Conservation (phyloP, 1,284 basidiomycete species). For the Pyrrhoderma lamaoense region DNA sequence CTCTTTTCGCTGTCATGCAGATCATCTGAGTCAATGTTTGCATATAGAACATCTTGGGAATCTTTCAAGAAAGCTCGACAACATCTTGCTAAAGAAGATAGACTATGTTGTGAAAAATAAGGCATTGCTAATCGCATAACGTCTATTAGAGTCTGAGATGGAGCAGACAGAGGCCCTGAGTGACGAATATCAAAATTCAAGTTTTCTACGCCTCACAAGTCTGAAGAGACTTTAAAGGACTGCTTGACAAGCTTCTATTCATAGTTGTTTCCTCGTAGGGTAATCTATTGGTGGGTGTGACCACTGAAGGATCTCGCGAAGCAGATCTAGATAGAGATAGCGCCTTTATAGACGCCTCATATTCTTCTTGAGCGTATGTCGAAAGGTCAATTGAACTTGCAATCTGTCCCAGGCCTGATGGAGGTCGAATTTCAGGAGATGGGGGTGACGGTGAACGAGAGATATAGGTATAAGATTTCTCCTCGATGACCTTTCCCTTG, state of each 20-base stretch:
- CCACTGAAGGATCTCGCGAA: slow-evolving; percentile 8
- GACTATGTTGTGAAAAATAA: slow-evolving; percentile 3
- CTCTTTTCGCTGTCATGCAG: slow-evolving; percentile 6
- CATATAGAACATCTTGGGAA: slow-evolving; percentile 6
- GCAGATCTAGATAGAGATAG: slow-evolving; percentile 4
- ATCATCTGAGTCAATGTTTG: slow-evolving; percentile 8
- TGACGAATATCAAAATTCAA: neutral
- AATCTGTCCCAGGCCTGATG: slow-evolving; percentile 14
- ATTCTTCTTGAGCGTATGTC: slow-evolving; percentile 15
- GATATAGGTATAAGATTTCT: slow-evolving; percentile 9
- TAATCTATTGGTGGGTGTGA: neutral
- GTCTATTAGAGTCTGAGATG: slow-evolving; percentile 8
- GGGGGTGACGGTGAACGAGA: slow-evolving; percentile 19
- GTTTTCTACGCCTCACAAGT: slow-evolving; percentile 1
- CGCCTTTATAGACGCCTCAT: slow-evolving; percentile 6
- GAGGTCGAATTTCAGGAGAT: slow-evolving; percentile 17
- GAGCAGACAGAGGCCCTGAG: neutral
- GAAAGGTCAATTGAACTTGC: slow-evolving; percentile 12
- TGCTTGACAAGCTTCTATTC: neutral
- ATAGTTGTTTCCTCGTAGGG: slow-evolving; percentile 3
- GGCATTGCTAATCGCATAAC: slow-evolving; percentile 4
- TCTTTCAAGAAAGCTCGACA: neutral
- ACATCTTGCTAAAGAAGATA: slow-evolving; percentile 7
- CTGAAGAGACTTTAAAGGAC: neutral
- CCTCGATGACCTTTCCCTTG: neutral